A percentile compares a stretch with the other conserved stretches of the same genome.
These are phyloP conservation scores for Colletotrichum orbiculare DNA, from an alignment of 2,329 filamentous ascomycete genomes.

Conservation along the genomic window DNA sequence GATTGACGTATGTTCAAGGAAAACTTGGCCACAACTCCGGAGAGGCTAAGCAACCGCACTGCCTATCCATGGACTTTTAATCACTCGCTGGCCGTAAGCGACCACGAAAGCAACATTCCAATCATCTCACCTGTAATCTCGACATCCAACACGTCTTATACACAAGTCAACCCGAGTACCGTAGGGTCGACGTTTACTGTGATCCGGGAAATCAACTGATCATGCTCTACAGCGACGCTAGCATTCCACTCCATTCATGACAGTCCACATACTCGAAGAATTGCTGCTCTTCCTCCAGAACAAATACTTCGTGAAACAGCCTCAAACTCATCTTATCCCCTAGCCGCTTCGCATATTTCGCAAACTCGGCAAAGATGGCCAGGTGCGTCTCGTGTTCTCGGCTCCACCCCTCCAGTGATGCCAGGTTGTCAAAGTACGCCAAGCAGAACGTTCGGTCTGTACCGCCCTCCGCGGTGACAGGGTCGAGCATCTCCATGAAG, in stretches of 20 bases:
- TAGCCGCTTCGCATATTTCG: constrained; percentile 50
- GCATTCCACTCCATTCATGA: constrained; percentile 50
- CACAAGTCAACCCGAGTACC: no score
- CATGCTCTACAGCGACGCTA: not conserved
- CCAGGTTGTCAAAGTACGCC: constrained; percentile 53
- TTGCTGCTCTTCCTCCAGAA: constrained; percentile 51
- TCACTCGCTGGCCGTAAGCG: no score
- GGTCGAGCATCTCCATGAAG: constrained; percentile 54
- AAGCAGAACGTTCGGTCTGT: constrained; percentile 52
- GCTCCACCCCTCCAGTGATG: constrained; percentile 52
- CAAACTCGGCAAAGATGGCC: constrained; percentile 53
- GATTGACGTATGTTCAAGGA: no score
- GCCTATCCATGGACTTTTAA: no score
- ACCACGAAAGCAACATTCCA: no score
- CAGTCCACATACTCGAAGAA: constrained; percentile 55
- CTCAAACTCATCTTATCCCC: constrained; percentile 47
- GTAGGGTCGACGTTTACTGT: no score
- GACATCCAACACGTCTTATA: no score
- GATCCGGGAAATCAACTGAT: no score
- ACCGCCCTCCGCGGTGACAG: constrained; percentile 34
- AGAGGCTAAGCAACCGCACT: no score
- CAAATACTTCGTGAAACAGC: constrained; percentile 54
- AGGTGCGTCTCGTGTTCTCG: constrained; percentile 52
- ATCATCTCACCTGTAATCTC: no score
- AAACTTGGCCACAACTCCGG: no score